Percentiles rank a stretch among this genome's conserved stretches.
phyloP scores from a whole-genome alignment of 495 filamentous ascomycete genomes.

The Penicillium silybi region DNA sequence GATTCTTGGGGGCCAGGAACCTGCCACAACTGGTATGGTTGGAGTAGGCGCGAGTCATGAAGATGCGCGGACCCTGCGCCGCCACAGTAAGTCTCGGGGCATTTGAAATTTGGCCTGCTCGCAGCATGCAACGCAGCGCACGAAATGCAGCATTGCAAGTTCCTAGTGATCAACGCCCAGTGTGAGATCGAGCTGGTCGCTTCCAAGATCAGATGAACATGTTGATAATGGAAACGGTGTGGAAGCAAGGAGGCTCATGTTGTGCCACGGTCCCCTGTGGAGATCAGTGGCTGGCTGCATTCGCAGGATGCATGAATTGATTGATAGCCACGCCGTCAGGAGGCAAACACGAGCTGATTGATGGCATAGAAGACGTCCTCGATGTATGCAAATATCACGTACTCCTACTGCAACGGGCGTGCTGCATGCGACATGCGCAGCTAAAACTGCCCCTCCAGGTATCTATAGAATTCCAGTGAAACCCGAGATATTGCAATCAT shows the following conservation, averaged over 20 bases:
- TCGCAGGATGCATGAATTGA: not conserved
- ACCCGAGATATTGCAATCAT: not conserved
- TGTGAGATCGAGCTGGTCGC: not conserved
- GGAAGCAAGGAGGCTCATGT: slow-evolving; percentile 7
- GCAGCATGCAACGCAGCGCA: too few relatives aligned
- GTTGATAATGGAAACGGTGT: not conserved
- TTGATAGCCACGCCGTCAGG: not conserved
- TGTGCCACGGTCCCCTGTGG: not conserved
- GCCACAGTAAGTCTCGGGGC: not conserved
- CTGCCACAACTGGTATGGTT: not conserved
- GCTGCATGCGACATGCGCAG: not conserved
- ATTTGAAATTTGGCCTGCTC: not conserved
- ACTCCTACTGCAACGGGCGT: not conserved
- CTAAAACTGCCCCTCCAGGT: not conserved
- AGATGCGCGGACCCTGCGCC: not conserved
- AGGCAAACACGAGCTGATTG: slow-evolving; percentile 2
- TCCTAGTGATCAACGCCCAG: not conserved
- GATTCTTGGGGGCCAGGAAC: slow-evolving; percentile 1
- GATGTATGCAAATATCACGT: not conserved
- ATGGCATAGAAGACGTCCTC: not conserved
- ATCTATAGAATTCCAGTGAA: not conserved
- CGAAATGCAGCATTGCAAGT: not conserved
- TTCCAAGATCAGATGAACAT: not conserved
- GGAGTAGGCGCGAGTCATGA: not conserved
- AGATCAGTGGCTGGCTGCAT: slow-evolving; percentile 7